Conservation (phyloP, 2,329 filamentous ascomycete genomes). For the Juglanconis juglandina region DNA sequence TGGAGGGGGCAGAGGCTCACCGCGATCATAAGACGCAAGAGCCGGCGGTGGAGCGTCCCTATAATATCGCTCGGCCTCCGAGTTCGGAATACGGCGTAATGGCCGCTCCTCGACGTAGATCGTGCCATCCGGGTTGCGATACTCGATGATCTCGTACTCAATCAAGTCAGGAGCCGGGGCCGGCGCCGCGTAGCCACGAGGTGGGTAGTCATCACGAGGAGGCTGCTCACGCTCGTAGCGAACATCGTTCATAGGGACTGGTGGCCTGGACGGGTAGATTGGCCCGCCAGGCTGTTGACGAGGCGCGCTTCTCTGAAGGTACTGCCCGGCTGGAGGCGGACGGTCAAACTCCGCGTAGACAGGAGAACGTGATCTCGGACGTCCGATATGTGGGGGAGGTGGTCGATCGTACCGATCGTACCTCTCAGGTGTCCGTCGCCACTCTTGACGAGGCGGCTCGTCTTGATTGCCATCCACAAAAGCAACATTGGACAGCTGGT, state of each 20-base stretch:
- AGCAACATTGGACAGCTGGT: conserved; percentile 6
- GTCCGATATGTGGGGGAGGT: conserved; percentile 16
- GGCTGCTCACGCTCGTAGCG: conserved; percentile 28
- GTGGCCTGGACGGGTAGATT: conserved; percentile 28
- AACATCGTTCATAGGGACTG: conserved; percentile 23
- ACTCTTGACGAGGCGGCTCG: conserved; percentile 10
- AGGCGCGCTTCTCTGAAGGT: conserved; percentile 30
- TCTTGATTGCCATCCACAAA: conserved; percentile 15
- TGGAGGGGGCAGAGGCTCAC: background rate
- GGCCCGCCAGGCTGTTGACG: conserved; percentile 23
- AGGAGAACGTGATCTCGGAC: conserved; percentile 32
- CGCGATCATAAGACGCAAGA: conserved; percentile 14
- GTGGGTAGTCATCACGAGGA: conserved; percentile 11
- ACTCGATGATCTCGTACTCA: conserved; percentile 44
- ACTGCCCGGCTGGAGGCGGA: conserved; percentile 24
- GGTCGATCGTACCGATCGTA: conserved; percentile 20
- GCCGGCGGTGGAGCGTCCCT: conserved; percentile 7
- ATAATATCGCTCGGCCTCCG: conserved; percentile 25
- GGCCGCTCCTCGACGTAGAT: conserved; percentile 44
- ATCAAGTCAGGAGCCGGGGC: conserved; percentile 28
- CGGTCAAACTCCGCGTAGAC: conserved; percentile 28
- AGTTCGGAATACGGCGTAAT: conserved; percentile 27
- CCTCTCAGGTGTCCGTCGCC: conserved; percentile 14
- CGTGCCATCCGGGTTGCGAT: conserved; percentile 41
- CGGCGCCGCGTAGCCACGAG: background rate